Percentiles rank a stretch among this genome's conserved stretches.
These are phyloP conservation scores for Rhodocollybia butyracea DNA, from an alignment of 768 basidiomycete species.

Conservation along the genomic window DNA sequence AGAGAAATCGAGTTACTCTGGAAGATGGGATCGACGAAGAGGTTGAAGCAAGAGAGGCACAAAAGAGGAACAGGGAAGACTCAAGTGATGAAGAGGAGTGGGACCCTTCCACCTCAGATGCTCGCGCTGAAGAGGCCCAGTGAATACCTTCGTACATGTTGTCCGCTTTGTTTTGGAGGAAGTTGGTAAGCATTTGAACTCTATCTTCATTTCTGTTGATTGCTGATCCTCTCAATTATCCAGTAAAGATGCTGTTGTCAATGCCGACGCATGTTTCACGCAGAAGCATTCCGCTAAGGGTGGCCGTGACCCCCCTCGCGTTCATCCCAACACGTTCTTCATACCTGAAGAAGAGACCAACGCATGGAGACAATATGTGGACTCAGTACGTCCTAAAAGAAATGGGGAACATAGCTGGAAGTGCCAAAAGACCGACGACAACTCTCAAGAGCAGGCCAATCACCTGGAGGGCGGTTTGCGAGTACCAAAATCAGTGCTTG, in stretches of 20 bases:
- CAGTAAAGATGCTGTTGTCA: constrained; percentile 25
- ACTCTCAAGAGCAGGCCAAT: no score
- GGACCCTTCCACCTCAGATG: neutral
- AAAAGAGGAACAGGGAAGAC: neutral
- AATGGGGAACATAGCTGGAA: neutral
- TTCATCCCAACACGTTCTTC: constrained; percentile 20
- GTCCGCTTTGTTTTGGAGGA: constrained; percentile 27
- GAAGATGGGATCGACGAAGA: no score
- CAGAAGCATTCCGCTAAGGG: constrained; percentile 21
- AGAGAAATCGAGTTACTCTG: no score
- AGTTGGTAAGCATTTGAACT: neutral
- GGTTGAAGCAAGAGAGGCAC: no score
- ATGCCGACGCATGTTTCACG: constrained; percentile 30
- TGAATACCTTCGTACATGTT: constrained; percentile 19
- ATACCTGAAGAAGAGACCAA: constrained; percentile 16
- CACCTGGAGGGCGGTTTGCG: constrained; percentile 18
- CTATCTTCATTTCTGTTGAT: neutral
- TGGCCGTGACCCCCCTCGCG: constrained; percentile 13
- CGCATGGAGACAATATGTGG: constrained; percentile 17
- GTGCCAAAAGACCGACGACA: constrained; percentile 11
- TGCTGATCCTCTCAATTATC: constrained; percentile 1
- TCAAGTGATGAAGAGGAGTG: neutral
- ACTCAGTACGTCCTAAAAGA: constrained; percentile 3
- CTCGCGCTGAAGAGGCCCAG: constrained; percentile 7
- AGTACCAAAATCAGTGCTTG: constrained; percentile 24